These are phyloP conservation scores for Penicillium diatomitis DNA, from an alignment of 495 filamentous ascomycete genomes.

Conservation along the genomic window DNA sequence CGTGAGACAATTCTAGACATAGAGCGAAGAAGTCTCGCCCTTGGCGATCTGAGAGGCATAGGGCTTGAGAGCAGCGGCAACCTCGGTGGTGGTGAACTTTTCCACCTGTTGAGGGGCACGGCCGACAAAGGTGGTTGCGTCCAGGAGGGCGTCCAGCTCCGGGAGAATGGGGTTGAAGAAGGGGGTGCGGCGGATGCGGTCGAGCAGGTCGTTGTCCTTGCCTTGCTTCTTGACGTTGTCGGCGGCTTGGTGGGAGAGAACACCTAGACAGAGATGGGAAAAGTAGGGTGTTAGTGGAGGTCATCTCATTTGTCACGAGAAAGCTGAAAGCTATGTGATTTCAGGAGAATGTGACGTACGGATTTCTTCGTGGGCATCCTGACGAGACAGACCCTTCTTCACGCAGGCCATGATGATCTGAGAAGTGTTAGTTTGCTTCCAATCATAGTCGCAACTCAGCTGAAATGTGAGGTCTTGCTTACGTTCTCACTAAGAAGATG, in stretches of 20 bases:
- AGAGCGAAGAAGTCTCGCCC: slow-evolving; percentile 40
- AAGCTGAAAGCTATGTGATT: no score
- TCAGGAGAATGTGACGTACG: slow-evolving; percentile 18
- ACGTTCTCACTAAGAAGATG: slow-evolving; percentile 31
- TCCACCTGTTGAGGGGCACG: slow-evolving; percentile 49
- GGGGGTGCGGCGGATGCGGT: slow-evolving; percentile 59
- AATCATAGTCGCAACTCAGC: no score
- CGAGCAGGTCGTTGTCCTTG: slow-evolving; percentile 73
- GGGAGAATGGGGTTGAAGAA: slow-evolving; percentile 79
- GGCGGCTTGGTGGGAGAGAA: slow-evolving; percentile 78
- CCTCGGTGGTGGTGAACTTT: slow-evolving; percentile 47
- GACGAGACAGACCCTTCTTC: slow-evolving; percentile 63
- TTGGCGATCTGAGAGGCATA: slow-evolving; percentile 34
- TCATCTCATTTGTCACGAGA: no score
- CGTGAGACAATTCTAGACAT: slow-evolving; percentile 30
- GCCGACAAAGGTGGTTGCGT: slow-evolving; percentile 59
- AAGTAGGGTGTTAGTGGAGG: neutral
- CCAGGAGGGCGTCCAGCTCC: slow-evolving; percentile 67
- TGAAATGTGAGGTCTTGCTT: slow-evolving; percentile 1
- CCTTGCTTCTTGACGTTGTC: slow-evolving; percentile 74
- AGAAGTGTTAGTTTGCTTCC: slow-evolving; percentile 6
- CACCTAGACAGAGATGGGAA: slow-evolving; percentile 32
- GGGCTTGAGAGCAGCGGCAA: slow-evolving; percentile 42
- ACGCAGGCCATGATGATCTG: slow-evolving; percentile 83
- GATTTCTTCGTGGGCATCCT: slow-evolving; percentile 90